Conservation (phyloP, 169 alveolate species). For the Ichthyophthirius multifiliis region DNA sequence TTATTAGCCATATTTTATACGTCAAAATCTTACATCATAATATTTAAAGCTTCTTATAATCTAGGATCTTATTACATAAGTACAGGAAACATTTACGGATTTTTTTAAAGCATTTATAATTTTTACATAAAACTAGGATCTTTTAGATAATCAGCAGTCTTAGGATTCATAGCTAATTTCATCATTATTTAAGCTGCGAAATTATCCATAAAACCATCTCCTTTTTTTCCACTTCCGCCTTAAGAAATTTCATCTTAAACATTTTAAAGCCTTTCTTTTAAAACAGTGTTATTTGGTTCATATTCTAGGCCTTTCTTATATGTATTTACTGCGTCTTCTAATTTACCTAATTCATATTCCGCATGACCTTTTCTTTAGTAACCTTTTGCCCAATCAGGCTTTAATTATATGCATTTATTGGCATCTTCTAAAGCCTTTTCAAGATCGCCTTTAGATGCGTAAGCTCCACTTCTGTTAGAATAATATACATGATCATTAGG, state of each 20-base stretch:
- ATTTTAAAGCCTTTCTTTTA: constrained; percentile 82
- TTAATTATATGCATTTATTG: constrained; percentile 87
- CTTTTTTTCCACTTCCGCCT: constrained; percentile 28
- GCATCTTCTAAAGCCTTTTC: constrained; percentile 93
- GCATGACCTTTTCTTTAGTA: constrained; percentile 70
- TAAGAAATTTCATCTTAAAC: constrained; percentile 54
- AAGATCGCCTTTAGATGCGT: constrained; percentile 81
- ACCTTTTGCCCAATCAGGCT: constrained; percentile 93
- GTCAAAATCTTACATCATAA: constrained; percentile 29
- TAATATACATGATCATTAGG: constrained; percentile 92
- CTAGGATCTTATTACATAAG: constrained; percentile 64
- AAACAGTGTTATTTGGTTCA: constrained; percentile 88
- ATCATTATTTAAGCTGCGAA: constrained; percentile 36
- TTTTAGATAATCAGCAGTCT: constrained; percentile 44
- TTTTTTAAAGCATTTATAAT: constrained; percentile 20
- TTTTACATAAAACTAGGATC: constrained; percentile 45
- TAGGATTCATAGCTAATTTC: constrained; percentile 49
- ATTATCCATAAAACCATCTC: not conserved
- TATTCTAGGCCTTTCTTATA: constrained; percentile 86
- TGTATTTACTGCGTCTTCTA: constrained; percentile 85
- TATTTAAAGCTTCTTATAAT: constrained; percentile 62
- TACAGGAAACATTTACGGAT: constrained; percentile 42
- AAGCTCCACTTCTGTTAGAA: constrained; percentile 95
- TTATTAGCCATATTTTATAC: constrained; percentile 6
- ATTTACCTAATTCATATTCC: constrained; percentile 77